phyloP scores from a whole-genome alignment of 139 green algal species.

The Closterium sp. region DNA sequence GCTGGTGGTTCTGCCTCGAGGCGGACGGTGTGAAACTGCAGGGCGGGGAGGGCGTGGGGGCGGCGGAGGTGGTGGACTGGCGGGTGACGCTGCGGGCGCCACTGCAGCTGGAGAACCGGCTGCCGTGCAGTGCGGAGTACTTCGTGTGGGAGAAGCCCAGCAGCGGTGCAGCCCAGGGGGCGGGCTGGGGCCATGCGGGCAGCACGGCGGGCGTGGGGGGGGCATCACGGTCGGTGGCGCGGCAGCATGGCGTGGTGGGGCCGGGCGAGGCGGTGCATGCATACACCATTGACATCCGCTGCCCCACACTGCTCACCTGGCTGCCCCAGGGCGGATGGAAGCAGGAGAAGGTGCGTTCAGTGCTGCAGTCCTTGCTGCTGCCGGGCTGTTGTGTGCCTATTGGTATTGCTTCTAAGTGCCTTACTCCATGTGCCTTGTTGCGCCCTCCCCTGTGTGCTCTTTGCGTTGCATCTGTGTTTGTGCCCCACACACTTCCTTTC shows the following conservation, averaged over 20 bases:
- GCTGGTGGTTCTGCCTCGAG: conserved; percentile 67
- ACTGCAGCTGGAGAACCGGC: conserved; percentile 72
- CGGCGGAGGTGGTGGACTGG: conserved; percentile 63
- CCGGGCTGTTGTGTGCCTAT: not conserved
- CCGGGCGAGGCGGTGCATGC: conserved; percentile 28
- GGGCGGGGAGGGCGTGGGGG: not conserved
- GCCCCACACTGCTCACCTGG: conserved; percentile 32
- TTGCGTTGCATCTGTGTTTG: not conserved
- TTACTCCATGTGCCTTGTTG: not conserved
- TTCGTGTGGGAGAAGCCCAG: conserved; percentile 41
- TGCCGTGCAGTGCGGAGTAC: conserved; percentile 67
- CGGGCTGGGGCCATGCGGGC: not conserved
- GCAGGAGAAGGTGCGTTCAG: conserved; percentile 32
- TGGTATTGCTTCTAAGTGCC: not conserved
- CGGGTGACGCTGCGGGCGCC: conserved; percentile 66
- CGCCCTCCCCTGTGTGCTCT: too few species aligned
- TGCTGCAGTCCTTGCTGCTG: not conserved
- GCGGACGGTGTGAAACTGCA: conserved; percentile 63
- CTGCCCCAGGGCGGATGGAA: conserved; percentile 43
- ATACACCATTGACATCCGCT: conserved; percentile 39
- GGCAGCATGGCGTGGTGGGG: conserved; percentile 13
- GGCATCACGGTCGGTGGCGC: conserved; percentile 1
- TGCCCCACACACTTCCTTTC: not conserved
- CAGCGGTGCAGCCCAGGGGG: not conserved
- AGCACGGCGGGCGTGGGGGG: not conserved